Base-by-base conservation (phyloP, 2,329 filamentous ascomycete genomes). In the Exserohilum turcica region DNA sequence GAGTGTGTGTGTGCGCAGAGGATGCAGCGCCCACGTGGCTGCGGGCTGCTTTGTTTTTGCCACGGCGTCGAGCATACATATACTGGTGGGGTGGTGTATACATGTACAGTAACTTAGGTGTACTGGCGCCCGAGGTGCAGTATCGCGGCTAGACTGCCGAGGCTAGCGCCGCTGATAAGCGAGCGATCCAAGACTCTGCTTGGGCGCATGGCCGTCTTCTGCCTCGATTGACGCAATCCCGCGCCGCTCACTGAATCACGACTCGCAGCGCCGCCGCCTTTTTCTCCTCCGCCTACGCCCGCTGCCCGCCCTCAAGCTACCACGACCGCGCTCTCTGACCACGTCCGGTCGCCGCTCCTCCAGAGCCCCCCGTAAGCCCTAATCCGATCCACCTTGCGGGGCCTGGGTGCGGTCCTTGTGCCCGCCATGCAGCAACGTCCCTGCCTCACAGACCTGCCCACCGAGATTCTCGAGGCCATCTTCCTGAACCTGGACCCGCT, bases 401-500 rank as follows among this genome's bases (percentile, higher is more conserved):
- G 28, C 38, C 38, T n/a, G 27, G 18, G 6, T 27, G 36, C 35
- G 21, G 6, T 42, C 38, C n/a, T 16, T 18, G 18, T 21, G 38
- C 43, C 31, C 37, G 33, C 27, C 44, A 54, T 50, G 65, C 35
- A 56, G 65, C 35, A 56, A 5, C 48, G 48, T 43, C 56, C 59
- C 48, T 59, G 65, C 47, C 62, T 74, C 51, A 60, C 63, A 21
- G 48, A 57, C 15, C 79, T 94, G 31, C 92, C 92, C 35, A 89
- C 93, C 74, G 94, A 99, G 78, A 84, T 97, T 58, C 81, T 97
- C 65, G 86, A 91, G 70, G 83, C 87, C 47, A 89, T 97, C 61
- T 81, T 97, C 61, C 80, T 82, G 57, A 86, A 86, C 68, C 78
- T 85, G 44, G 76, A 80, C 43, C 80, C 84, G 7, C 64, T 63